These are phyloP conservation scores for Chrysochromulina tobinii DNA, from an alignment of 78 protist genomes.

Conservation along the genomic window DNA sequence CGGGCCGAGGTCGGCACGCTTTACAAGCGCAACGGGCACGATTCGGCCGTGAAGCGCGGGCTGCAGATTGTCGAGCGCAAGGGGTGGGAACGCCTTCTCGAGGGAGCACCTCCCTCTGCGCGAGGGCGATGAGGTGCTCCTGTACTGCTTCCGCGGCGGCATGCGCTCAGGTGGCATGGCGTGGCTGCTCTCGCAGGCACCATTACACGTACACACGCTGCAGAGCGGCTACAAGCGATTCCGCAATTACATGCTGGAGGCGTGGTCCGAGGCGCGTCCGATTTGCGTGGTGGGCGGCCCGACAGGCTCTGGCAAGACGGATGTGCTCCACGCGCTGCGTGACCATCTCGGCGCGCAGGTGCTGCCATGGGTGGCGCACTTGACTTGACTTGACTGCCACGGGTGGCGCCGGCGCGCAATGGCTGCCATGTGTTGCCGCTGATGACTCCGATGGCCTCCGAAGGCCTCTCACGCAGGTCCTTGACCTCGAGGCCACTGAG, in stretches of 20 bases:
- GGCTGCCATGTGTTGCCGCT: too few species aligned
- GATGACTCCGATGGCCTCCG: too few species aligned
- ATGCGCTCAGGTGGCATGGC: background rate
- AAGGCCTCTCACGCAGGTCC: too few species aligned
- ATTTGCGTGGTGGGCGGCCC: background rate
- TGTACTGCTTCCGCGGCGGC: background rate
- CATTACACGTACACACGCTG: background rate
- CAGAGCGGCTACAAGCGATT: background rate
- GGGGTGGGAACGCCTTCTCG: background rate
- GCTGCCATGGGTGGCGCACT: background rate
- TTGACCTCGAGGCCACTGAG: too few species aligned
- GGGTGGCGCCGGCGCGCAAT: too few species aligned
- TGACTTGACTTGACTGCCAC: too few species aligned
- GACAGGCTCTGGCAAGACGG: slow-evolving; percentile 5
- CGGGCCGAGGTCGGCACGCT: background rate
- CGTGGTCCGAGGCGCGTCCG: background rate
- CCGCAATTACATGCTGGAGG: background rate
- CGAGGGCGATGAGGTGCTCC: background rate
- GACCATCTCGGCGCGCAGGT: background rate
- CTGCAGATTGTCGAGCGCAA: background rate
- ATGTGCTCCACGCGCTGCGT: background rate
- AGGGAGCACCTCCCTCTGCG: background rate
- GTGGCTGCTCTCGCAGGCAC: slow-evolving; percentile 4
- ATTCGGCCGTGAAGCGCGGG: background rate
- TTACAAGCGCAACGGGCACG: background rate